Evolutionary conservation across 1,139 yeast species (phyloP).

Genomic region (Citeromyces hawaiiensis): DNA sequence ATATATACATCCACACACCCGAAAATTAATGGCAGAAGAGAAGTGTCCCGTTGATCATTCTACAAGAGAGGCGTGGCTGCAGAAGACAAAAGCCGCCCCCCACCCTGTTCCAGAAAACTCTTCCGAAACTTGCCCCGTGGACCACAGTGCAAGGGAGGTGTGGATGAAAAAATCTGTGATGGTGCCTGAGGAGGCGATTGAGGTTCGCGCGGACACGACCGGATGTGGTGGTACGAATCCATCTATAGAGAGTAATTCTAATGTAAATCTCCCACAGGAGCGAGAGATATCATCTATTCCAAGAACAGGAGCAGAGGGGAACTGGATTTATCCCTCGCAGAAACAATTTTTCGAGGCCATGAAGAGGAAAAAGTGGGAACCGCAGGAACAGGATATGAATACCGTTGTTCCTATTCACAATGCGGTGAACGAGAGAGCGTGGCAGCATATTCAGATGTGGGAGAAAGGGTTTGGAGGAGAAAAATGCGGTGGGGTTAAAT

Average conservation of each 20-base stretch:
- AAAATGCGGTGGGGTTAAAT: constrained; percentile 72
- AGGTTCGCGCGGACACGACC: constrained; percentile 20
- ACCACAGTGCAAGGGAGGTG: constrained; percentile 31
- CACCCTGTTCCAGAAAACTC: constrained; percentile 6
- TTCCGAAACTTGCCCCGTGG: constrained; percentile 37
- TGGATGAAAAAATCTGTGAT: constrained; percentile 29
- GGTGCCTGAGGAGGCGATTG: constrained; percentile 23
- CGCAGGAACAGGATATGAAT: constrained; percentile 71
- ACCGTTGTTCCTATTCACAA: constrained; percentile 92
- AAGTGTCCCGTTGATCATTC: constrained; percentile 56
- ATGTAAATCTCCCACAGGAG: constrained; percentile 40
- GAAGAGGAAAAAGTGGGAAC: constrained; percentile 83
- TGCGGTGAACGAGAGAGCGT: constrained; percentile 84
- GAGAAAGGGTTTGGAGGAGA: constrained; percentile 52
- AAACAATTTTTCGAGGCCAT: constrained; percentile 92
- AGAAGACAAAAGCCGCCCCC: constrained; percentile 14
- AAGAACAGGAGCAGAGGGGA: constrained; percentile 43
- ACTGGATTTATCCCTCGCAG: constrained; percentile 95
- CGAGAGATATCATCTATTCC: constrained; percentile 81
- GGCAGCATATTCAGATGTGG: constrained; percentile 81
- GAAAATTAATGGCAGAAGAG: constrained; percentile 6
- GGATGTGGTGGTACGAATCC: constrained; percentile 30
- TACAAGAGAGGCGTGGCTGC: constrained; percentile 48
- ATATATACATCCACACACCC: constrained; percentile 2
- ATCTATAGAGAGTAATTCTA: constrained; percentile 16